Evolutionary conservation across 768 basidiomycete genomes (phyloP).

Genomic region (Mycena belliarum): DNA sequence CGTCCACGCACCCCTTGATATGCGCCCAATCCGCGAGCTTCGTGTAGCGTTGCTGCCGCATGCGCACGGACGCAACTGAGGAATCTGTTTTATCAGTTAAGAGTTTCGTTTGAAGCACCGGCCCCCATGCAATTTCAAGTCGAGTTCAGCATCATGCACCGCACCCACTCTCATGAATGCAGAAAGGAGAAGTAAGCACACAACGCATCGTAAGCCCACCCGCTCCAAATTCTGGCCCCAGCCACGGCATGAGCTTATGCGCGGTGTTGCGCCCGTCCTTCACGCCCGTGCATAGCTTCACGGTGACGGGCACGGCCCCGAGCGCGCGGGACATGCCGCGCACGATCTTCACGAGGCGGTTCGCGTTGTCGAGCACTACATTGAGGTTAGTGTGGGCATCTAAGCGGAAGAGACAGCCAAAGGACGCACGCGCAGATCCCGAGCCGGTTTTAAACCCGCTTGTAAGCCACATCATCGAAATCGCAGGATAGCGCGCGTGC

Average conservation of each 20-base stretch:
- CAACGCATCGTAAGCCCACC: constrained; percentile 45
- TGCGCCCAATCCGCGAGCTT: constrained; percentile 90
- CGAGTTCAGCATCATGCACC: no score
- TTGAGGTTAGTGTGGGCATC: constrained; percentile 1
- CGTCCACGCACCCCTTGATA: constrained; percentile 85
- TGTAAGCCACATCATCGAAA: no score
- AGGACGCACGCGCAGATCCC: constrained; percentile 78
- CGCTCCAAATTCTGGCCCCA: constrained; percentile 53
- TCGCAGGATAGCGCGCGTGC: no score
- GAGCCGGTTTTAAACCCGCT: constrained; percentile 88
- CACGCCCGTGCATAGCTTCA: constrained; percentile 89
- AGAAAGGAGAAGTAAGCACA: no score
- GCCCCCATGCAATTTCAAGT: no score
- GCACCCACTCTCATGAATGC: no score
- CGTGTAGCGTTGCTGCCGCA: constrained; percentile 94
- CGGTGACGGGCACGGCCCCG: constrained; percentile 88
- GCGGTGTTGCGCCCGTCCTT: constrained; percentile 85
- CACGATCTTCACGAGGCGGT: constrained; percentile 83
- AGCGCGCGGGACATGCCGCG: constrained; percentile 90
- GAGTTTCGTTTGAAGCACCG: no score
- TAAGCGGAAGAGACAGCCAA: not conserved
- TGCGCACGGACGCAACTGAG: constrained; percentile 75
- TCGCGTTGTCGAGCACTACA: constrained; percentile 83
- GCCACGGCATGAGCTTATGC: constrained; percentile 88
- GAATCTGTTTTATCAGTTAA: no score